These are phyloP conservation scores for Schoenoplectus tabernaemontani DNA, from an alignment of 202 grass and related monocot species.

Conservation along the genomic window DNA sequence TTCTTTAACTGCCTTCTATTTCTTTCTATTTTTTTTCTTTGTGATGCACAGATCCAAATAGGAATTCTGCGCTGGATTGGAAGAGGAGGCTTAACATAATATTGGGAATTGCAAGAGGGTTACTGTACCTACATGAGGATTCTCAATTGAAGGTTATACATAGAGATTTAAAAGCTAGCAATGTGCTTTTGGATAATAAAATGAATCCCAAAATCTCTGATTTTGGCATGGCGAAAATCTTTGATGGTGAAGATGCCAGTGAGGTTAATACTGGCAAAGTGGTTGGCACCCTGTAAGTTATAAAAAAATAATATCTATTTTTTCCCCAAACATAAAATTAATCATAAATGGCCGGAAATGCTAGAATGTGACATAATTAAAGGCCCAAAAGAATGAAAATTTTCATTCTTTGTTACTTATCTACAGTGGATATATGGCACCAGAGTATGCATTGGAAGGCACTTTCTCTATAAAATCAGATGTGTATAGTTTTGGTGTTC, in stretches of 20 bases:
- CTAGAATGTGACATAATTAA: neutral
- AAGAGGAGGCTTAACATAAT: constrained; percentile 58
- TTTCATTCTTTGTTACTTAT: neutral
- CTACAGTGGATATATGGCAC: constrained; percentile 87
- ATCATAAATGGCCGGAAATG: neutral
- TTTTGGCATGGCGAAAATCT: constrained; percentile 94
- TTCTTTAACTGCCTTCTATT: neutral
- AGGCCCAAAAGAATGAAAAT: neutral
- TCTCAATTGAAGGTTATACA: constrained; percentile 74
- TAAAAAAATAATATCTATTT: neutral
- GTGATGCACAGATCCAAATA: constrained; percentile 30
- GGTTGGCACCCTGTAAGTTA: constrained; percentile 73
- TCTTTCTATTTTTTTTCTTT: neutral
- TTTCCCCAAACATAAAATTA: neutral
- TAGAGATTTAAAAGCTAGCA: constrained; percentile 82
- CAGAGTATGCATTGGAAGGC: constrained; percentile 72
- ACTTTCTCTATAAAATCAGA: constrained; percentile 89
- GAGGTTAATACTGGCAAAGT: constrained; percentile 63
- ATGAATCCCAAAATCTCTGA: constrained; percentile 99
- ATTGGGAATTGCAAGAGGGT: constrained; percentile 62
- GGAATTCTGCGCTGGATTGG: constrained; percentile 59
- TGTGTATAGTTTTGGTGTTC: constrained; percentile 89
- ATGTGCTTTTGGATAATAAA: constrained; percentile 81
- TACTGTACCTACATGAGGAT: constrained; percentile 98
- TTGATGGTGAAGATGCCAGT: constrained; percentile 37